Evolutionary conservation across 228 moss, liverwort and hornwort genomes (phyloP), one percentile per base, ranked within the genome.

Genomic region (Sphagnum fallax): DNA sequence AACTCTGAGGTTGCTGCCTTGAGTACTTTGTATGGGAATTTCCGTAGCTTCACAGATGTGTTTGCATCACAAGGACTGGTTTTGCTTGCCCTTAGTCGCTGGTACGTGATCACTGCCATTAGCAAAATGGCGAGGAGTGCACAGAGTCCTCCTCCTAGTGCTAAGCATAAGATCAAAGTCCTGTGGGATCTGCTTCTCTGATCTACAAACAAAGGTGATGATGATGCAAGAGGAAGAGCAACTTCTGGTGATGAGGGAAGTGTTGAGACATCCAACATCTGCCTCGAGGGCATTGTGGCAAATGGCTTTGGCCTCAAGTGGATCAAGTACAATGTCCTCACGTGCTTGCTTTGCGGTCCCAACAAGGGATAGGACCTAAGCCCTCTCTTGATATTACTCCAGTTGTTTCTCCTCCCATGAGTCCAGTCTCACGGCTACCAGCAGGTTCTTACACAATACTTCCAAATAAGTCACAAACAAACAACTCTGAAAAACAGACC

Each of bases 251-350:
- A 32, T 32, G 32, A 32, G 32, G 32, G 32, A 32, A 32, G 32
- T 73, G 72, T 71, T 76, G 67, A 59, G 58, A 68, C 81, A 79
- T 91, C 86, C 71, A 90, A 76, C 65, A 83, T 74, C 76, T 80
- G 83, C 85, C 94, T 88, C 18, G 90, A 75, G 86, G 94, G 87
- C 94, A 95, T 95, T 71, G 76, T 88, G 72, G 55, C 85, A 32
- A 32, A 32, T 32, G 32, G 32, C 32, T 32, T 32, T 32, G 32
- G 2, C 32, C 32, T 32, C 32, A 32, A 32, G 32, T 32, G 32
- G 32, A 32, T 32, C 32, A 3, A 32, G 32, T 32, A 3, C 32
- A 3, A 32, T 32, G 32, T 32, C 32, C 32, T 32, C 32, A 32
- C 32, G 32, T 32, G 32, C 32, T 32, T 32, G 32, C 32, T 32